Base-by-base conservation (phyloP, 345 rosid species). In the Punica granatum region DNA sequence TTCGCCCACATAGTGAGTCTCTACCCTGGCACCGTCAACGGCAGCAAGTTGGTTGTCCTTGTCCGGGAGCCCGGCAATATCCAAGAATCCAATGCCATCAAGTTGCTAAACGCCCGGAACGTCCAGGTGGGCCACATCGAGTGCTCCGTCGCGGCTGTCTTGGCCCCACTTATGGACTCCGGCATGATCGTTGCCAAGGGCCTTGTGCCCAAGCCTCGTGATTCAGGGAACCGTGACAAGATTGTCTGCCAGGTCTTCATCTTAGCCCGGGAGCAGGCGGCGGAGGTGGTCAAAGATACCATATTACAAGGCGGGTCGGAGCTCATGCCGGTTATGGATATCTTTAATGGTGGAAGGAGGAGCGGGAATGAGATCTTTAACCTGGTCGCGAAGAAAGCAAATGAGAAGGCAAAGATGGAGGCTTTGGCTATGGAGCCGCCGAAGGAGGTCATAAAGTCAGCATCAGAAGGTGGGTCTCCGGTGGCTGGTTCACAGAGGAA, bases 381-480 rank as follows among this genome's bases (percentile, higher is more conserved):
- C 76, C 42, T 86, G 56, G 91, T 84, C 35, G 87, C 85, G 75
- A 60, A 82, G 78, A 88, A 77, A 72, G 89, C 84, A 37, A 81
- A 59, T 25, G 68, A 70, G 60, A 83, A 80, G 80, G 87, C 66
- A 23, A 75, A 71, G 70, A 68, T 90, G 86, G 88, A 74, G 63
- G 72, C 73, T n/a, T 36, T 88, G 71, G 92, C 74, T n/a, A 32
- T 88, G 71, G 93, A 90, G 74, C 85, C 97, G 1, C 92, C 92
- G 0, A 72, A 64, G 70, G 87, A 77, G 67, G 82, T 90, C 58
- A 86, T 92, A 26, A 85, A 71, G 73, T 80, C 95, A 70, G 68
- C 97, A 92, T 72, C 96, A 92, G 67, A 90, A 90, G 71, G 88
- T 86, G 72, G 97, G 87, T 21, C 72, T 90, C 65, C 83, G 95